Evolutionary conservation across 768 basidiomycete genomes (phyloP).

Genomic region (Tulasnella sp.): DNA sequence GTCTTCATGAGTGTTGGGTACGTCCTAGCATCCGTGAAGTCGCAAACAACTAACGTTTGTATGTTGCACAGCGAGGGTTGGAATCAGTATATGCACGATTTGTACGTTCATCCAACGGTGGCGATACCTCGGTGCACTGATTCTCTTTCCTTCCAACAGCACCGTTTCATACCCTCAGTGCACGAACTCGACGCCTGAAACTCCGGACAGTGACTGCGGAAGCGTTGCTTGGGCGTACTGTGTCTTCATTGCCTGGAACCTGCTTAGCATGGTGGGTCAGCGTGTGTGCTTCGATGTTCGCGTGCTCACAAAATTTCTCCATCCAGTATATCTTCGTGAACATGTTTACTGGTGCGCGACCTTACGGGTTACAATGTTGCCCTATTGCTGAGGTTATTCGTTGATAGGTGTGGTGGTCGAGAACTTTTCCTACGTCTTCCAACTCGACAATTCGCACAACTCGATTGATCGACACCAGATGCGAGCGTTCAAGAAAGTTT

Average conservation of each 20-base stretch:
- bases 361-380: neutral
- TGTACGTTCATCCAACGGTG: slow-evolving; percentile 38
- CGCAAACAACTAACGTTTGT: too few species aligned
- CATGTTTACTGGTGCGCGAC: slow-evolving; percentile 70
- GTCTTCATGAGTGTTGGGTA: too few species aligned
- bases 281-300: neutral
- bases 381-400: slow-evolving; percentile 3
- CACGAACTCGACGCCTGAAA: slow-evolving; percentile 38
- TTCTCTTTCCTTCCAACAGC: slow-evolving; percentile 32
- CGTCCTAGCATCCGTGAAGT: too few species aligned
- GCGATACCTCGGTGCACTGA: neutral
- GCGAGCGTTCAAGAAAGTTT: slow-evolving; percentile 87
- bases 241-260: slow-evolving; percentile 89
- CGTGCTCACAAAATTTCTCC: neutral
- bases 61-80: slow-evolving; percentile 63
- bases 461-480: slow-evolving; percentile 83
- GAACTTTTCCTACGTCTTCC: slow-evolving; percentile 92
- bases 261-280: slow-evolving; percentile 73
- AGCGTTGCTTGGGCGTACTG: slow-evolving; percentile 69
- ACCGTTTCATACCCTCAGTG: slow-evolving; percentile 68
- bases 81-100: slow-evolving; percentile 98
- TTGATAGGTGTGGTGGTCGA: slow-evolving; percentile 74
- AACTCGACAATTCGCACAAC: slow-evolving; percentile 67
- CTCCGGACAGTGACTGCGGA: slow-evolving; percentile 74
- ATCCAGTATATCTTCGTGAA: slow-evolving; percentile 86